Evolutionary conservation across 495 filamentous ascomycete species (phyloP).

Genomic region (Xylaria acuta): DNA sequence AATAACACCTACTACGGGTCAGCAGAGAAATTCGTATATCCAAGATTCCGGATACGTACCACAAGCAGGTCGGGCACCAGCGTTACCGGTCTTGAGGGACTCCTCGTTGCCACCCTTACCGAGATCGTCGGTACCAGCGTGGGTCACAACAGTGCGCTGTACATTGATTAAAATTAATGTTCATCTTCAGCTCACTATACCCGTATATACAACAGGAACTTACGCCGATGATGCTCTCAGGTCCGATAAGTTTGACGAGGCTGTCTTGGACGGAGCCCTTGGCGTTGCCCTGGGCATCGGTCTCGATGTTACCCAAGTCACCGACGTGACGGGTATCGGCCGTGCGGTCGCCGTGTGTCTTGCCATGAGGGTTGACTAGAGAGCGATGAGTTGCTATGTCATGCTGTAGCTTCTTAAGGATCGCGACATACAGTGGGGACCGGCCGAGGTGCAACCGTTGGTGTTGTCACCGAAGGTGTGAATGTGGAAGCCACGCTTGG

Average conservation of each 20-base stretch:
- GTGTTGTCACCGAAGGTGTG: conserved; percentile 99
- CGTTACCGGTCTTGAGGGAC: conserved; percentile 97
- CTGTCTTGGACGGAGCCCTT: conserved; percentile 76
- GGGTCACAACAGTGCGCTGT: conserved; percentile 92
- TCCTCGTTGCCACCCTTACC: conserved; percentile 88
- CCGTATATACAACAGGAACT: conserved; percentile 40
- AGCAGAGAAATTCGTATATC: conserved; percentile 14
- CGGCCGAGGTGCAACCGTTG: conserved; percentile 98
- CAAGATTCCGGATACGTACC: conserved; percentile 57
- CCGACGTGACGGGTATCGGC: conserved; percentile 91
- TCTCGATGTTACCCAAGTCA: conserved; percentile 96
- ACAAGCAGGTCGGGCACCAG: conserved; percentile 89
- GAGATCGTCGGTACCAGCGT: conserved; percentile 93
- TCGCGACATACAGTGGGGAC: conserved; percentile 83
- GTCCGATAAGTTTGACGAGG: conserved; percentile 91
- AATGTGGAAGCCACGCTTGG: conserved; percentile 95
- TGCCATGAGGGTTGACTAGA: conserved; percentile 90
- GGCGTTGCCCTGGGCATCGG: conserved; percentile 87
- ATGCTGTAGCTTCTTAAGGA: not conserved
- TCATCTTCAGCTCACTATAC: not conserved
- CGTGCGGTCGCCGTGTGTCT: conserved; percentile 85
- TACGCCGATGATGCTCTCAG: conserved; percentile 94
- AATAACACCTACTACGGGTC: conserved; percentile 70
- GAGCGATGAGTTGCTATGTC: conserved; percentile 19
- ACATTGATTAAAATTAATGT: conserved; percentile 31